Evolutionary conservation across 2,329 filamentous ascomycete genomes (phyloP).

Genomic region (Xylaria digitata): DNA sequence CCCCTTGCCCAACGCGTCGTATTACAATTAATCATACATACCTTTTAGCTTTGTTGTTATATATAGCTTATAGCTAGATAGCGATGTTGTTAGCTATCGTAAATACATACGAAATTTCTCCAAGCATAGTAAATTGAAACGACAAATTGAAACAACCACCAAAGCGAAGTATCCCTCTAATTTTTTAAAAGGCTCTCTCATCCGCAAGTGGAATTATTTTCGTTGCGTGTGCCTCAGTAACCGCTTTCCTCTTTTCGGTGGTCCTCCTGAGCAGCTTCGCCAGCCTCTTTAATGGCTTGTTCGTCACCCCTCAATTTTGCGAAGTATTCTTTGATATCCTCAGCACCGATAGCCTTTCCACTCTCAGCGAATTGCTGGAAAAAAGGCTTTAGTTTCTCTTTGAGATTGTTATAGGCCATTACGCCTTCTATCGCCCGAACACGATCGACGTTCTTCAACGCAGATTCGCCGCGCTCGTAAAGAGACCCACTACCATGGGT

Average conservation of each 20-base stretch:
- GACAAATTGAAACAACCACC: not conserved
- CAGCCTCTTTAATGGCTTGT: conserved; percentile 73
- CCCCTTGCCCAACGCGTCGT: not conserved
- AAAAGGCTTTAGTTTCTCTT: conserved; percentile 95
- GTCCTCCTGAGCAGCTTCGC: conserved; percentile 60
- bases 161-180: not conserved
- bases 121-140: not conserved
- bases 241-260: conserved; percentile 64
- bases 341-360: conserved; percentile 86
- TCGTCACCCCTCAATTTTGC: conserved; percentile 92
- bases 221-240: conserved; percentile 52
- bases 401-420: conserved; percentile 97
- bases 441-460: conserved; percentile 89
- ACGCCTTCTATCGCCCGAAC: conserved; percentile 95
- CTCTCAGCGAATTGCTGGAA: conserved; percentile 94
- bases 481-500: conserved; percentile 82
- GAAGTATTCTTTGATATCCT: conserved; percentile 97
- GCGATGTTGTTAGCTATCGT: conserved; percentile 7
- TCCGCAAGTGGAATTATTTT: not conserved
- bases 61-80: conserved; percentile 23
- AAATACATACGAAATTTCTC: not conserved
- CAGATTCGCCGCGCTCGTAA: conserved; percentile 91
- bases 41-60: conserved; percentile 18
- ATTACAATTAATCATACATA: conserved; percentile 23
- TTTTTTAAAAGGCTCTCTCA: not conserved